Evolutionary conservation across 352 stramenopile genomes (phyloP), one percentile per base, ranked within the genome.

Genomic region (Pythium folliculosum): DNA sequence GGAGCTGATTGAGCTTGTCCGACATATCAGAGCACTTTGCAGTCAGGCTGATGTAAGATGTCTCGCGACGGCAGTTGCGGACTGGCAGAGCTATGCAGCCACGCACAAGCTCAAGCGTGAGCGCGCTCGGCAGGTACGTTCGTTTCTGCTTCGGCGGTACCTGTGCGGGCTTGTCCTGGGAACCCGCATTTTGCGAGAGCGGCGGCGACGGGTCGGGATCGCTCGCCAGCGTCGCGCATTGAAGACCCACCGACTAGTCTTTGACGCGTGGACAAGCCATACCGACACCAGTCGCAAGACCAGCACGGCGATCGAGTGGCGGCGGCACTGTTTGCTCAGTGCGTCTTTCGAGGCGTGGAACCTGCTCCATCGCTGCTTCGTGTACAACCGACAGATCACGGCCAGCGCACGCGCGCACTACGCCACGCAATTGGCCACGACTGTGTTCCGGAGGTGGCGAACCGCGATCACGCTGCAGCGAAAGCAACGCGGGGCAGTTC

Each of bases 321-420:
- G 55, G 16, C 47, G 47, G 19, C 63, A 70, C 27, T 64, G 54
- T 53, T 9, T 60, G n/a, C 21, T 64, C 35, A 70, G 45, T 35
- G 9, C 32, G 12, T 60, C 37, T 48, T 70, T 60, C 16, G 63
- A 63, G 38, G 55, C 63, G 23, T 70, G 63, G 63, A 52, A 64
- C 9, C 25, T 70, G 32, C 49, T 70, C 4, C 63, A 70, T 38
- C 63, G 63, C 2, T 63, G 54, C 35, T 60, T 49, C n/a, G 37
- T 51, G 12, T 70, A 64, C 38, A 32, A 55, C 35, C 44, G 56
- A 9, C 47, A 58, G n/a, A 47, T 60, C 25, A 64, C 35, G 3
- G 27, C 8, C 4, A 27, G 44, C n/a, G 55, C 63, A 32, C 22
- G 22, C 8, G n/a, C 45, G 5, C 47, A 60, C 22, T 49, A 60